A percentile compares a stretch with the other conserved stretches of the same genome.
Evolutionary conservation across 495 filamentous ascomycete species (phyloP).

Genomic region (Penicillium dipodomyicola): DNA sequence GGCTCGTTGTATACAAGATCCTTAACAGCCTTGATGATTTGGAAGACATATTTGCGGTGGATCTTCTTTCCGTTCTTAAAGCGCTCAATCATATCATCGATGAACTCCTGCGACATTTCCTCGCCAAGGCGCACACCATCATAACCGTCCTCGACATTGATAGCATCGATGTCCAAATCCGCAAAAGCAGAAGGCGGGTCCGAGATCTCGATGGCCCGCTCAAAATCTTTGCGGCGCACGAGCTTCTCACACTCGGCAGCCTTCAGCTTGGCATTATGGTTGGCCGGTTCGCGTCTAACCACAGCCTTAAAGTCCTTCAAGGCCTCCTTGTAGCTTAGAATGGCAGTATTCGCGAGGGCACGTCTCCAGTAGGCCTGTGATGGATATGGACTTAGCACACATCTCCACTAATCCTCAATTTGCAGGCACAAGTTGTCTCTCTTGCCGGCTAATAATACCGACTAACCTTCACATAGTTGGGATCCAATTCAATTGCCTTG

Average conservation of each 20-base stretch:
- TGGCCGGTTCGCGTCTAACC: constrained; percentile 77
- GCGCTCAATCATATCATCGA: constrained; percentile 91
- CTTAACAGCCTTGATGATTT: constrained; percentile 87
- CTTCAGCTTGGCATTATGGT: constrained; percentile 88
- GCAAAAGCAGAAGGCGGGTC: constrained; percentile 90
- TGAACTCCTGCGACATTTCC: constrained; percentile 93
- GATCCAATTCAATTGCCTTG: constrained; percentile 89
- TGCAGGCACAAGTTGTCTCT: background rate
- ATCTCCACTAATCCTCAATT: background rate
- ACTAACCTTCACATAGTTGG: constrained; percentile 78
- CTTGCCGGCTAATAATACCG: background rate
- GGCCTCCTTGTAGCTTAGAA: constrained; percentile 81
- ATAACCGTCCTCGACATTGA: constrained; percentile 77
- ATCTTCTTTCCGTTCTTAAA: constrained; percentile 97
- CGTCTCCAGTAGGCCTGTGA: constrained; percentile 89
- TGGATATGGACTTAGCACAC: constrained; percentile 5
- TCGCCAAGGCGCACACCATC: constrained; percentile 77
- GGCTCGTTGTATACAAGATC: constrained; percentile 87
- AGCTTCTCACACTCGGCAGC: constrained; percentile 90
- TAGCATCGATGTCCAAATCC: constrained; percentile 81
- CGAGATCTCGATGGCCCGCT: constrained; percentile 89
- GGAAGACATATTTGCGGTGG: constrained; percentile 94
- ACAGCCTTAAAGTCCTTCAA: constrained; percentile 91
- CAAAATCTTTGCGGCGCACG: constrained; percentile 83
- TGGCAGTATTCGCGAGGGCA: constrained; percentile 85